phyloP scores from a whole-genome alignment of 805 yeast species.

The Schwanniomyces yamadae region DNA sequence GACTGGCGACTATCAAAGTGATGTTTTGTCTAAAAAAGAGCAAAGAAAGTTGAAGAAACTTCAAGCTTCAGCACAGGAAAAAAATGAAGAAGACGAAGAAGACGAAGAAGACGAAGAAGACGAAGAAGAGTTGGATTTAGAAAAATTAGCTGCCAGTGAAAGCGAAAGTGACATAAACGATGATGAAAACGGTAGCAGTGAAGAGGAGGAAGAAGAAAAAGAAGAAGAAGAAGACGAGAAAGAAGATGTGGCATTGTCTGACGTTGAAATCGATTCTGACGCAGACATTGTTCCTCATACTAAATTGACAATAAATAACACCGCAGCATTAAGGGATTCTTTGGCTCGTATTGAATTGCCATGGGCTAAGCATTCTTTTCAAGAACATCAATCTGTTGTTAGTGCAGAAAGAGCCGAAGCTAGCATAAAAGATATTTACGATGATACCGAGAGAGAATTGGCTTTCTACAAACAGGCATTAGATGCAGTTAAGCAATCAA shows the following conservation, averaged over 20 bases:
- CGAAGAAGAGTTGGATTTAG: conserved; percentile 44
- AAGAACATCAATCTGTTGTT: conserved; percentile 77
- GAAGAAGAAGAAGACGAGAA: conserved; percentile 63
- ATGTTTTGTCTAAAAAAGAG: conserved; percentile 60
- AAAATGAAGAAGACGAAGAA: conserved; percentile 28
- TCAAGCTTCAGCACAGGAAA: conserved; percentile 26
- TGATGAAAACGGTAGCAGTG: conserved; percentile 35
- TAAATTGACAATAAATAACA: conserved; percentile 83
- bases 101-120: conserved; percentile 46
- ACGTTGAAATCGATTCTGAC: conserved; percentile 89
- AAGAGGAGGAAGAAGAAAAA: conserved; percentile 52
- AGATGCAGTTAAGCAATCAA: conserved; percentile 74
- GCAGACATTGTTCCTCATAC: conserved; percentile 93
- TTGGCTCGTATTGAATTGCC: conserved; percentile 67
- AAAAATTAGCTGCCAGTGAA: conserved; percentile 56
- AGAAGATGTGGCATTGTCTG: conserved; percentile 84
- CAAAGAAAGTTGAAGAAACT: conserved; percentile 58
- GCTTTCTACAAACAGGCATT: conserved; percentile 95
- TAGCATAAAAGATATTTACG: conserved; percentile 81
- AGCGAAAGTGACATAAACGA: conserved; percentile 41
- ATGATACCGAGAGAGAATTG: conserved; percentile 93
- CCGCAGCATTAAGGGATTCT: conserved; percentile 74
- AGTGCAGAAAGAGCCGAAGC: conserved; percentile 60
- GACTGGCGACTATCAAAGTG: conserved; percentile 44
- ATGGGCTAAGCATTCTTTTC: conserved; percentile 65